Conservation (phyloP, 1,139 yeast species). For the Pichia sp. region DNA sequence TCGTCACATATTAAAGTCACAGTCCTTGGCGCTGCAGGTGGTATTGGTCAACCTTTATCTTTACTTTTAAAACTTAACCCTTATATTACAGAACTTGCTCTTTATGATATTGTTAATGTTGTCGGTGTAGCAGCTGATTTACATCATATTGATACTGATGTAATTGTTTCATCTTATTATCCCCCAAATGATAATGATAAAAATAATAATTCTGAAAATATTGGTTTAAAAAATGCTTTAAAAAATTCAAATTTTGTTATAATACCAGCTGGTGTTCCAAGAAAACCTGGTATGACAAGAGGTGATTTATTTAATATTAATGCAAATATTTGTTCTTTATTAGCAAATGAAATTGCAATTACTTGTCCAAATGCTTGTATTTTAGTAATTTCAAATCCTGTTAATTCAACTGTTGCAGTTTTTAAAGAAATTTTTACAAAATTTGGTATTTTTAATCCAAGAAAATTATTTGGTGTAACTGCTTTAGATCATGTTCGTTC, state of each 20-base stretch:
- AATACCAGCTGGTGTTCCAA: conserved; percentile 95
- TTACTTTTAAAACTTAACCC: conserved; percentile 69
- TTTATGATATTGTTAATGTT: conserved; percentile 84
- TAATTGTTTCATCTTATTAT: conserved; percentile 55
- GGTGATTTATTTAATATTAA: conserved; percentile 92
- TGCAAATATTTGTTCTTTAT: conserved; percentile 80
- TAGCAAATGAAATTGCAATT: conserved; percentile 74
- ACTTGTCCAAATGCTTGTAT: conserved; percentile 70
- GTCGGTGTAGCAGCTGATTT: conserved; percentile 94
- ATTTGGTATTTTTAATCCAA: conserved; percentile 69
- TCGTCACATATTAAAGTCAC: conserved; percentile 43
- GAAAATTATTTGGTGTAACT: conserved; percentile 85
- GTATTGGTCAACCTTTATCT: conserved; percentile 92
- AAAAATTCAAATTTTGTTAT: conserved; percentile 70
- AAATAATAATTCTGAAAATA: conserved; percentile 38
- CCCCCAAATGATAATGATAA: conserved; percentile 49
- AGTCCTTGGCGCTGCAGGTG: conserved; percentile 78
- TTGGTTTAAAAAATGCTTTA: conserved; percentile 46
- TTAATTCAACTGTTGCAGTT: conserved; percentile 91
- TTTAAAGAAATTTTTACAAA: conserved; percentile 80
- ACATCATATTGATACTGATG: conserved; percentile 80
- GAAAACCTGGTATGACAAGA: conserved; percentile 98
- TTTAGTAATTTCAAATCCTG: conserved; percentile 86
- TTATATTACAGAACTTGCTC: conserved; percentile 53
- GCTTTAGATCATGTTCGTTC: conserved; percentile 88